phyloP scores from a whole-genome alignment of 2,329 filamentous ascomycete genomes.

The Chaetomium strumarium region DNA sequence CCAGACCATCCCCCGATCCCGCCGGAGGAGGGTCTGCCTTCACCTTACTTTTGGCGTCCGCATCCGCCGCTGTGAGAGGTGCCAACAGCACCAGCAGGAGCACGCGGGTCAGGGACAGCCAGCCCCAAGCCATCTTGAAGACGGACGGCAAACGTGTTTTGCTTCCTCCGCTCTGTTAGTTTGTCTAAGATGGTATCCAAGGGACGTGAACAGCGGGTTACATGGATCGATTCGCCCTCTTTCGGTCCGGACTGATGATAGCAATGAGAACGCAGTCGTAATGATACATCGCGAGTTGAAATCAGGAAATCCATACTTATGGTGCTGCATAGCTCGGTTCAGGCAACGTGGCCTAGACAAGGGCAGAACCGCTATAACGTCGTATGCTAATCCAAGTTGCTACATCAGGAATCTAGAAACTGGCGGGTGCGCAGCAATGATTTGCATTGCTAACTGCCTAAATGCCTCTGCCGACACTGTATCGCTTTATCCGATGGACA shows the following conservation, averaged over 20 bases:
- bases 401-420: constrained; percentile 4
- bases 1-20: constrained; percentile 17
- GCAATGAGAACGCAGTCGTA: no score
- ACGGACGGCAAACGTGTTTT: no score
- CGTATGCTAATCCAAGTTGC: constrained; percentile 7
- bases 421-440: constrained; percentile 5
- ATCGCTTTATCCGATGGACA: constrained; percentile 16
- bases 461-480: constrained; percentile 12
- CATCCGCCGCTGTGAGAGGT: constrained; percentile 3
- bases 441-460: constrained; percentile 23
- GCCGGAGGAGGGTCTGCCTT: constrained; percentile 10
- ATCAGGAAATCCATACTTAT: neutral
- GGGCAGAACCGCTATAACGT: neutral
- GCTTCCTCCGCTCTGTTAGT: no score
- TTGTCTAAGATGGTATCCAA: no score
- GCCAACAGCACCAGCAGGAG: constrained; percentile 17
- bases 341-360: constrained; percentile 24
- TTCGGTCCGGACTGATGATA: no score
- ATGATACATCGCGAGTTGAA: neutral
- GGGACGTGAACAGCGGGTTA: neutral
- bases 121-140: constrained; percentile 16
- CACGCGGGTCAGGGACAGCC: constrained; percentile 13
- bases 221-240: no score
- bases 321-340: constrained; percentile 1
- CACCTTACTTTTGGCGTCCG: neutral